Conservation (phyloP, 768 basidiomycete species). For the Suillus spraguei region DNA sequence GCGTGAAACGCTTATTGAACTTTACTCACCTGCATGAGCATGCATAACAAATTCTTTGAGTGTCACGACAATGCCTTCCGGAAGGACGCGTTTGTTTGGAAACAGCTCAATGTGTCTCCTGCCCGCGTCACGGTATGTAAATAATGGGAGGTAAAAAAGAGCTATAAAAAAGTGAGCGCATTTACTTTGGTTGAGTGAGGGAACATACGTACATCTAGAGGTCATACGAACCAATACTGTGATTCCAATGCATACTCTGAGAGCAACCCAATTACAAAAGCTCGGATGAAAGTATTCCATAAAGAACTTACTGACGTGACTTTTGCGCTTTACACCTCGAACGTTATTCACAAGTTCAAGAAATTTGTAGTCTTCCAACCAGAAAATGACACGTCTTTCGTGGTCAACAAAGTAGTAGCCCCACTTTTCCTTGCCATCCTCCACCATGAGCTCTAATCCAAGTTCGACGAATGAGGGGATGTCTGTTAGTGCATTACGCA, state of each 20-base stretch:
- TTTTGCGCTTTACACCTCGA: constrained; percentile 40
- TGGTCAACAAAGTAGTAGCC: constrained; percentile 53
- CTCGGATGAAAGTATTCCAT: neutral
- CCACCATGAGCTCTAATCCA: constrained; percentile 10
- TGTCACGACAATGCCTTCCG: constrained; percentile 3
- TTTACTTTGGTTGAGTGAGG: neutral
- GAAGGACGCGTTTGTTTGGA: constrained; percentile 25
- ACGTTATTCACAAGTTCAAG: constrained; percentile 33
- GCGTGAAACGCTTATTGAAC: neutral
- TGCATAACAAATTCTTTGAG: constrained; percentile 13
- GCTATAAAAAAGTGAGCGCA: neutral
- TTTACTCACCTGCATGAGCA: constrained; percentile 13
- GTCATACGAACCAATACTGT: constrained; percentile 28
- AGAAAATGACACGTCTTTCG: constrained; percentile 44
- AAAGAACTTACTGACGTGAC: constrained; percentile 42
- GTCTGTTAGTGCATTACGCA: no score
- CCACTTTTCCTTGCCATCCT: neutral
- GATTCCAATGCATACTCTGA: constrained; percentile 27
- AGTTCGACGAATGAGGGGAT: constrained; percentile 6
- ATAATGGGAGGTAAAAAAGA: no score
- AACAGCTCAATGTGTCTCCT: constrained; percentile 11
- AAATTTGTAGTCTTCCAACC: constrained; percentile 42
- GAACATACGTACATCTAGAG: neutral
- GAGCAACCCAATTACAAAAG: neutral
- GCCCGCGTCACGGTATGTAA: neutral